Conservation (phyloP, 2,329 filamentous ascomycete species). For the Thelonectria discophora region DNA sequence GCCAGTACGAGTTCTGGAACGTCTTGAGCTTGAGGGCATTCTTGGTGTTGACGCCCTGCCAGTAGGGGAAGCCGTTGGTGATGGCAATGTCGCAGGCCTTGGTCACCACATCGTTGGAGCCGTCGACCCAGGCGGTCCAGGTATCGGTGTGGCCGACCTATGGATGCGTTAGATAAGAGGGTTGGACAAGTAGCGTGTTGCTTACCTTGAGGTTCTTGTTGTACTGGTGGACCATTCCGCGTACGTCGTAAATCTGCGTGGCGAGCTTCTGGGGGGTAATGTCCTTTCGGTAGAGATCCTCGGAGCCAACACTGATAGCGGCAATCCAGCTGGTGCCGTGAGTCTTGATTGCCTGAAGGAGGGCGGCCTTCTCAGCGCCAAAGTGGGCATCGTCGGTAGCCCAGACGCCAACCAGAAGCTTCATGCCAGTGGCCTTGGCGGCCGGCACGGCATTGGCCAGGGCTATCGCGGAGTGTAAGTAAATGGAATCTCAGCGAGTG, state of each 20-base stretch:
- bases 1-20: slow-evolving; percentile 36
- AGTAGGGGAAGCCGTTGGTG: slow-evolving; percentile 40
- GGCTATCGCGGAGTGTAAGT: slow-evolving; percentile 25
- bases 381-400: slow-evolving; percentile 37
- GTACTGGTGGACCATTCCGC: slow-evolving; percentile 37
- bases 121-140: slow-evolving; percentile 40
- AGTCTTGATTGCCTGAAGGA: slow-evolving; percentile 38
- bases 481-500: background rate
- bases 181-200: background rate
- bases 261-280: slow-evolving; percentile 37
- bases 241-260: slow-evolving; percentile 39
- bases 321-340: slow-evolving; percentile 39
- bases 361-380: slow-evolving; percentile 37
- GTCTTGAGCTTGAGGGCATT: slow-evolving; percentile 38
- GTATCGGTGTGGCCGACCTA: slow-evolving; percentile 39
- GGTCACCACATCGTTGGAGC: slow-evolving; percentile 37
- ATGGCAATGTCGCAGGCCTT: slow-evolving; percentile 38
- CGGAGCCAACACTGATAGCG: slow-evolving; percentile 37
- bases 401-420: slow-evolving; percentile 38
- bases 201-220: slow-evolving; percentile 36
- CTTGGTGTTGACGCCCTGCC: slow-evolving; percentile 37
- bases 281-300: slow-evolving; percentile 39
- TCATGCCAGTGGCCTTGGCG: slow-evolving; percentile 38
- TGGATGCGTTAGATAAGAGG: slow-evolving; percentile 9
- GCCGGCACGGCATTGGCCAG: slow-evolving; percentile 39